Conservation (phyloP, 2,329 filamentous ascomycete genomes). For the Colletotrichum tofieldiae region DNA sequence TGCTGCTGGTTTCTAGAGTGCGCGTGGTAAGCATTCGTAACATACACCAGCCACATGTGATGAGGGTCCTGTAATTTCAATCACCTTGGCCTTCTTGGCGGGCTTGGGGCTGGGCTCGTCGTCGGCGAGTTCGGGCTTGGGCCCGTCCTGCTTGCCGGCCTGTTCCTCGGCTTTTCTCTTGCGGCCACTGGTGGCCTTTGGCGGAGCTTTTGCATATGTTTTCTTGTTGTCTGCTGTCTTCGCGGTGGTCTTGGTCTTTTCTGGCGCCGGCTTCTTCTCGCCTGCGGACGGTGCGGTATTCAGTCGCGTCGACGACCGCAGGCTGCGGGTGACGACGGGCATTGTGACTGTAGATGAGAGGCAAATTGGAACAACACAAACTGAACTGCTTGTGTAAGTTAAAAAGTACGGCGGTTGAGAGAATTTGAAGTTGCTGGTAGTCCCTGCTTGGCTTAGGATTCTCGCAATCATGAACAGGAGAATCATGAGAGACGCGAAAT, state of each 20-base stretch:
- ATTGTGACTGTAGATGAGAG: background rate
- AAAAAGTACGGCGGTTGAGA: background rate
- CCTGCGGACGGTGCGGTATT: background rate
- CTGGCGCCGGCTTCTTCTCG: background rate
- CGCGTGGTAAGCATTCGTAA: too few species aligned
- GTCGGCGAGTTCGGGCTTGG: background rate
- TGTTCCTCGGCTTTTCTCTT: constrained; percentile 27
- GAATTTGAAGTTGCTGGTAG: background rate
- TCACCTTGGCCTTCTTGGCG: constrained; percentile 37
- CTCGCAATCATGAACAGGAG: background rate
- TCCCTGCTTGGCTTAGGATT: background rate
- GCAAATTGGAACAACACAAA: accelerated
- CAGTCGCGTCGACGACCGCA: constrained; percentile 38
- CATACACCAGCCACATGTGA: too few species aligned
- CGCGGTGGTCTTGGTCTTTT: background rate
- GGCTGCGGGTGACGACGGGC: constrained; percentile 29
- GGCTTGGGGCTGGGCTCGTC: constrained; percentile 9
- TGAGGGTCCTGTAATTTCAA: constrained; percentile 1
- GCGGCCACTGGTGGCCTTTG: background rate
- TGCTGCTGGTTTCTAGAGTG: constrained; percentile 19
- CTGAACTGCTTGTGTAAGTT: too few species aligned
- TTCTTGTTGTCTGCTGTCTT: background rate
- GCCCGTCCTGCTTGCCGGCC: background rate
- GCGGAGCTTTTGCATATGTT: background rate
- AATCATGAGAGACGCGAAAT: constrained; percentile 16